Evolutionary conservation across 73 alveolate genomes (phyloP), one percentile per base, ranked within the genome.

Genomic region (Tetrahymena borealis): DNA sequence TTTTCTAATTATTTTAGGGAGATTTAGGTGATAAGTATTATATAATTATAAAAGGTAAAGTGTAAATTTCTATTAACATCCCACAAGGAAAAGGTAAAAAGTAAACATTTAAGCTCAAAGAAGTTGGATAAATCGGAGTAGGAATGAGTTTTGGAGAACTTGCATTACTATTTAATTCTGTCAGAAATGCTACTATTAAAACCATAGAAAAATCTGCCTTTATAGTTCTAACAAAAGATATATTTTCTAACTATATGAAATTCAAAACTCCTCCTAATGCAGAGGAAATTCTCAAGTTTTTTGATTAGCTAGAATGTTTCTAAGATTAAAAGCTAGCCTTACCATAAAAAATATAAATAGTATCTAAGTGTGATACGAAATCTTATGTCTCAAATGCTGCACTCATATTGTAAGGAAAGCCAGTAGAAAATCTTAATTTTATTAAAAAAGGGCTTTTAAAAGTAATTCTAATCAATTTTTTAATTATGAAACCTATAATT

Each of bases 141-240:
- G 95, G 95, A 39, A 92, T 79, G 78, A 79, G 95, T 40, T 93
- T 93, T 93, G 95, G 95, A 39, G 95, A 93, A 93, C 90, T 93
- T 13, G 95, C 95, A 39, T 36, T 93, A 12, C 78, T 93, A 38
- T 93, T 93, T 93, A 78, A 93, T 93, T 93, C 95, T 12, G 90
- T 79, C 13, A 93, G 95, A 93, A 93, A 93, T 85, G 95, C 95
- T 39, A 93, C 95, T 4, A 93, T 93, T 33, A 91, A 79, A 33
- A 91, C 91, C 39, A 92, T 85, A 5, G 78, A 85, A 60, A 40
- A 93, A 39, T 79, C 95, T 39, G 95, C 90, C 36, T 85, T 93
- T 32, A 93, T 93, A 90, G 95, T 93, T 39, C 93, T 93, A 36
- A 91, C 90, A 39, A 79, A 90, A 40, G 91, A 93, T 93, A 90